These are phyloP conservation scores for Dryas integrifolia DNA, from an alignment of 331 rosid genomes.

Conservation along the genomic window DNA sequence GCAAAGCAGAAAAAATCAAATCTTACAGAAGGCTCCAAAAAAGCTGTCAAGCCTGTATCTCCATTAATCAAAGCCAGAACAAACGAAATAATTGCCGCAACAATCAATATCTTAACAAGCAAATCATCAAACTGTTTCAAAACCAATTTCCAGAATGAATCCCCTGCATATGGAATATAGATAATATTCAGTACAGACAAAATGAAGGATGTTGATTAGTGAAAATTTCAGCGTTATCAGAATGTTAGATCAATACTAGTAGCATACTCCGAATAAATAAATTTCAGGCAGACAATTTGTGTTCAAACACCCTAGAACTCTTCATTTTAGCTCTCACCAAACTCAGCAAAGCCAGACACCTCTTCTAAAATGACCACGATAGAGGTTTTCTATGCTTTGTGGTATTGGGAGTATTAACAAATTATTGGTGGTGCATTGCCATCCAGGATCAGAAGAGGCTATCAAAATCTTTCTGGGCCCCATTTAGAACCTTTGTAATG, in stretches of 20 bases:
- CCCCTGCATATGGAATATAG: conserved; percentile 56
- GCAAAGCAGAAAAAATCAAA: conserved; percentile 13
- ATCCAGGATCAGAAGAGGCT: neutral
- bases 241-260: neutral
- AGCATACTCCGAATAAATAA: neutral
- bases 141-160: conserved; percentile 92
- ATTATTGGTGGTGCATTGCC: neutral
- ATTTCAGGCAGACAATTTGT: neutral
- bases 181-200: conserved; percentile 27
- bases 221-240: neutral
- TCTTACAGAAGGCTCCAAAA: conserved; percentile 98
- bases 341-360: neutral
- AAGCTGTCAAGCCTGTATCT: conserved; percentile 90
- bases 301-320: neutral
- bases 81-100: conserved; percentile 84
- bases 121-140: conserved; percentile 96
- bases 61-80: conserved; percentile 83
- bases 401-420: neutral
- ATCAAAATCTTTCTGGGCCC: neutral
- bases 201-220: neutral
- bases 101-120: conserved; percentile 91
- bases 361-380: neutral
- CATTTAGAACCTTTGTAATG: too few species aligned
- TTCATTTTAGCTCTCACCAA: neutral
- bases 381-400: neutral